phyloP scores from a whole-genome alignment of 257 asterid species.

The Buddleja alternifolia region DNA sequence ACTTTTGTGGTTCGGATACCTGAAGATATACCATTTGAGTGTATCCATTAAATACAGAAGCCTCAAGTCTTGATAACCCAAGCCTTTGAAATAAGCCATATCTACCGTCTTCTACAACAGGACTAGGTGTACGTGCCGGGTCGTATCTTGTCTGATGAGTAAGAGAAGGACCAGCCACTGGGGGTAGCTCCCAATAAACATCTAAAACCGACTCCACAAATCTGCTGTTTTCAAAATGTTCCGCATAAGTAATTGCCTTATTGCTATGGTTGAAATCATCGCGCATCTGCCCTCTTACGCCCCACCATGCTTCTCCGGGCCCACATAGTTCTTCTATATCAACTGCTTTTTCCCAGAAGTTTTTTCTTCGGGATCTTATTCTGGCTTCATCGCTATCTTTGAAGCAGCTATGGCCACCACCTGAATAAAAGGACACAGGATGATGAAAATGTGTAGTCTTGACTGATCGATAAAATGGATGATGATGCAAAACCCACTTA shows the following conservation, averaged over 20 bases:
- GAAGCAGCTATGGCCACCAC: constrained; percentile 98
- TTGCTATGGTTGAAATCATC: constrained; percentile 92
- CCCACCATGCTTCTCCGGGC: constrained; percentile 97
- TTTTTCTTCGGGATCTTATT: constrained; percentile 65
- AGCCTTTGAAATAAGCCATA: constrained; percentile 67
- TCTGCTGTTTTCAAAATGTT: constrained; percentile 87
- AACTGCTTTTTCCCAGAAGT: constrained; percentile 86
- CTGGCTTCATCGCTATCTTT: constrained; percentile 87
- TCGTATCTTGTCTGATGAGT: constrained; percentile 93
- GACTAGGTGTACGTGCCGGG: constrained; percentile 79
- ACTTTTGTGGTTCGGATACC: constrained; percentile 61
- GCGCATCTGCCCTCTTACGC: constrained; percentile 84
- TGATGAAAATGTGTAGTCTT: background rate
- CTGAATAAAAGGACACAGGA: constrained; percentile 36
- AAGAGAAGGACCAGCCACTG: constrained; percentile 94
- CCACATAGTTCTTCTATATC: constrained; percentile 84
- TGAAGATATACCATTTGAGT: constrained; percentile 94
- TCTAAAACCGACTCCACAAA: constrained; percentile 85
- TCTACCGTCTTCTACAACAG: constrained; percentile 89
- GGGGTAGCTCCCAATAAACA: constrained; percentile 95
- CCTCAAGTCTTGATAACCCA: constrained; percentile 67
- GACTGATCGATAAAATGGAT: background rate
- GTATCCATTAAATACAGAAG: constrained; percentile 83
- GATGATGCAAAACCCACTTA: background rate
- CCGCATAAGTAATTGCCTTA: constrained; percentile 57